A percentile compares a stretch with the other conserved stretches of the same genome.
Conservation (phyloP, 192 early-diverging fungal genomes). For the Backusella liffmaniae region DNA sequence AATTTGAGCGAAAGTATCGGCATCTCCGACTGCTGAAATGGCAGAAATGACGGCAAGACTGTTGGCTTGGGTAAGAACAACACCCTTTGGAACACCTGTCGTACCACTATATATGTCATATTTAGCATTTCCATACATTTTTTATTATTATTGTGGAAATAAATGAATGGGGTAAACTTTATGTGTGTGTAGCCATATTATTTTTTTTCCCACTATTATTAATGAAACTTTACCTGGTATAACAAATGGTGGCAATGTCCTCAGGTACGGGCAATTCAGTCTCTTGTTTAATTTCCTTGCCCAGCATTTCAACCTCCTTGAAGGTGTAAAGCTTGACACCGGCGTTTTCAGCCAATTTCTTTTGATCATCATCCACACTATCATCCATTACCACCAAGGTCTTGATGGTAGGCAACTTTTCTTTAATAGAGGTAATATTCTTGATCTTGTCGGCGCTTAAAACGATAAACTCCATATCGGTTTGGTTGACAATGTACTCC, state of each 20-base stretch:
- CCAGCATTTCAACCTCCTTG: slow-evolving; percentile 62
- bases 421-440: slow-evolving; percentile 44
- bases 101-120: slow-evolving; percentile 49
- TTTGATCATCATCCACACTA: slow-evolving; percentile 33
- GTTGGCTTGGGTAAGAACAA: slow-evolving; percentile 83
- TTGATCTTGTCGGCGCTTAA: slow-evolving; percentile 61
- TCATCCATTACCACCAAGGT: slow-evolving; percentile 57
- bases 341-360: slow-evolving; percentile 29
- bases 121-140: too few species aligned
- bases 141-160: neutral
- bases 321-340: slow-evolving; percentile 46
- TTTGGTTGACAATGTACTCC: slow-evolving; percentile 78
- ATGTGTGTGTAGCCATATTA: neutral
- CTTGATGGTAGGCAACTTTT: slow-evolving; percentile 43
- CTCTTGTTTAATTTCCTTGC: slow-evolving; percentile 38
- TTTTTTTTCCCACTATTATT: neutral
- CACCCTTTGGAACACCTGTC: slow-evolving; percentile 82
- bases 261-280: slow-evolving; percentile 55
- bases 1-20: slow-evolving; percentile 25
- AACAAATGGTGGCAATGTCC: slow-evolving; percentile 86
- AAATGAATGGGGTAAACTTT: neutral
- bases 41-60: slow-evolving; percentile 49
- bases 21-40: slow-evolving; percentile 22
- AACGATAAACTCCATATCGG: slow-evolving; percentile 69
- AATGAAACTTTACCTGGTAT: slow-evolving; percentile 53